Conservation (phyloP, 805 yeast genomes). For the Kluyveromyces siamensis region DNA sequence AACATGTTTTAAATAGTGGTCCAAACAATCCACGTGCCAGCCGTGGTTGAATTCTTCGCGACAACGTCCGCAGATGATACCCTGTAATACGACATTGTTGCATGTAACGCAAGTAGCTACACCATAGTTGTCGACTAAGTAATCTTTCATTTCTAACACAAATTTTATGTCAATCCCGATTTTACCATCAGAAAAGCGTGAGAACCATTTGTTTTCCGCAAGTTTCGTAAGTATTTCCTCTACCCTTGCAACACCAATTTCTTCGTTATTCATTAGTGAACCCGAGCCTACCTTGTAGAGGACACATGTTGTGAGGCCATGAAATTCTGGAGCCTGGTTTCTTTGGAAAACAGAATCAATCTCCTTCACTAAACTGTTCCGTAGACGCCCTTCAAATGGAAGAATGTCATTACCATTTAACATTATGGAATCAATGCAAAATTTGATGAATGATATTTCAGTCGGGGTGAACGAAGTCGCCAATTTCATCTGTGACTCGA, state of each 20-base stretch:
- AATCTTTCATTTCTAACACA: constrained; percentile 20
- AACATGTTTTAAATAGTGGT: constrained; percentile 22
- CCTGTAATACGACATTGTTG: constrained; percentile 15
- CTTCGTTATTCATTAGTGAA: constrained; percentile 11
- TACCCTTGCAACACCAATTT: constrained; percentile 13
- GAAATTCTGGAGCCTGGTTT: constrained; percentile 3
- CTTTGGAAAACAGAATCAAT: constrained; percentile 10
- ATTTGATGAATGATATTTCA: constrained; percentile 24
- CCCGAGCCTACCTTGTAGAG: constrained; percentile 16
- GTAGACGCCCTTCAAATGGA: not conserved
- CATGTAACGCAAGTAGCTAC: constrained; percentile 17
- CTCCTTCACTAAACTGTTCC: constrained; percentile 6
- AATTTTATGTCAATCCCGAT: constrained; percentile 20
- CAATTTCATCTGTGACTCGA: constrained; percentile 19
- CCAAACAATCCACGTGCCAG: constrained; percentile 27
- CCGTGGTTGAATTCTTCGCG: constrained; percentile 4
- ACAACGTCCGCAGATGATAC: constrained; percentile 14
- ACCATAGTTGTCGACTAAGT: constrained; percentile 10
- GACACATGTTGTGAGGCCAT: constrained; percentile 2
- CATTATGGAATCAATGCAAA: constrained; percentile 15
- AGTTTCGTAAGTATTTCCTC: constrained; percentile 14
- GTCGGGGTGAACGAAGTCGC: constrained; percentile 20
- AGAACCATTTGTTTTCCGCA: constrained; percentile 23
- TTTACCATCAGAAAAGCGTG: constrained; percentile 14
- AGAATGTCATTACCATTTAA: not conserved